A percentile compares a stretch with the other conserved stretches of the same genome.
Evolutionary conservation across 495 filamentous ascomycete genomes (phyloP).

Genomic region (Clavariopsis aquatica): DNA sequence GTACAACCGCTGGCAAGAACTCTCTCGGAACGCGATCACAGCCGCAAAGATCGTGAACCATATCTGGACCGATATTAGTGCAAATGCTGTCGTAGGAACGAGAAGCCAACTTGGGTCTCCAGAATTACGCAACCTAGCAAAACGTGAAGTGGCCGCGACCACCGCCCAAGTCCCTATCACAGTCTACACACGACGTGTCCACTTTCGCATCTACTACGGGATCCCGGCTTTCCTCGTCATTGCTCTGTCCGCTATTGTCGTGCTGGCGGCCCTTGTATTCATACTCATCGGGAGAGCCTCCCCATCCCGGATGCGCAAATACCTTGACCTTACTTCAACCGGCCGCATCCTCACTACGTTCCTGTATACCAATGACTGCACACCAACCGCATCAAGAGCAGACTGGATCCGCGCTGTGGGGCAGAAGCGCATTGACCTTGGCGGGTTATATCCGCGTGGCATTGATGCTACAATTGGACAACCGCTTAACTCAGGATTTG

Average conservation of each 20-base stretch:
- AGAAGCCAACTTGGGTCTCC: conserved; percentile 11
- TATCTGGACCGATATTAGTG: conserved; percentile 47
- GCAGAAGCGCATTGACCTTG: conserved; percentile 3
- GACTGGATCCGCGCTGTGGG: conserved; percentile 11
- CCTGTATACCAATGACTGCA: conserved; percentile 13
- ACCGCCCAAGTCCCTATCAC: conserved; percentile 34
- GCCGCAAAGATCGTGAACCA: conserved; percentile 46
- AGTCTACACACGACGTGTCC: conserved; percentile 36
- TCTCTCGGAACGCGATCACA: conserved; percentile 23
- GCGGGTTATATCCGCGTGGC: conserved; percentile 3
- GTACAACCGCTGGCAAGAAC: conserved; percentile 43
- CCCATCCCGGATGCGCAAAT: conserved; percentile 18
- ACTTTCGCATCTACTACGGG: conserved; percentile 44
- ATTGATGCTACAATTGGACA: background rate
- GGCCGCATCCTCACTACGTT: conserved; percentile 38
- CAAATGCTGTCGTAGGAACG: conserved; percentile 16
- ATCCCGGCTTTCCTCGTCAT: conserved; percentile 43
- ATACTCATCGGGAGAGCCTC: conserved; percentile 19
- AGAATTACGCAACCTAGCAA: conserved; percentile 6
- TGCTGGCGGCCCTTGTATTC: conserved; percentile 9
- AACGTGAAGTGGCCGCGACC: background rate
- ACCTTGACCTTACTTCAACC: conserved; percentile 32
- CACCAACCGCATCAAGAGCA: conserved; percentile 2
- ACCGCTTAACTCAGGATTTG: background rate
- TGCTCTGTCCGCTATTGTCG: conserved; percentile 15